Percentiles rank a stretch among this genome's conserved stretches.
Conservation (phyloP, 2,329 filamentous ascomycete species). For the Trichoderma cornu-damae region DNA sequence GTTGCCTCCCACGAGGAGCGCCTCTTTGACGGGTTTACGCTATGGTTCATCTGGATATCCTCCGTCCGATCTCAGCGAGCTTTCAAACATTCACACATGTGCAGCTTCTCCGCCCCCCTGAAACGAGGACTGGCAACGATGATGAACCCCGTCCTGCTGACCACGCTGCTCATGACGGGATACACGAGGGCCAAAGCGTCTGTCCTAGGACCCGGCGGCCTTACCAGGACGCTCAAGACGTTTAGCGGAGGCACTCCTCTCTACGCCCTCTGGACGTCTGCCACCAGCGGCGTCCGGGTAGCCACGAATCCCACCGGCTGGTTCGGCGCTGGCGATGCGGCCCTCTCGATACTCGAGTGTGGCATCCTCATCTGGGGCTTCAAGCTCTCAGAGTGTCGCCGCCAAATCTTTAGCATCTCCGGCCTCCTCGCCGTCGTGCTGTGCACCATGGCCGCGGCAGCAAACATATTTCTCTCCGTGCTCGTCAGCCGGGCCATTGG, state of each 20-base stretch:
- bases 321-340: slow-evolving; percentile 46
- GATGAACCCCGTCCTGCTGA: slow-evolving; percentile 46
- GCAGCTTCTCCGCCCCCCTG: slow-evolving; percentile 16
- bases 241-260: slow-evolving; percentile 36
- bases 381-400: slow-evolving; percentile 48
- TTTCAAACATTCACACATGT: slow-evolving; percentile 29
- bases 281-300: slow-evolving; percentile 14
- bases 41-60: slow-evolving; percentile 47
- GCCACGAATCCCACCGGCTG: slow-evolving; percentile 24
- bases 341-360: slow-evolving; percentile 45
- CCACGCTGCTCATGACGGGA: slow-evolving; percentile 40
- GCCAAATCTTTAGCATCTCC: slow-evolving; percentile 40
- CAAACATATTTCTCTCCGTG: slow-evolving; percentile 42
- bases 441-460: slow-evolving; percentile 34
- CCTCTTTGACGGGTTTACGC: slow-evolving; percentile 42
- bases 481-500: slow-evolving; percentile 34
- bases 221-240: slow-evolving; percentile 28
- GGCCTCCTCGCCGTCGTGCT: slow-evolving; percentile 38
- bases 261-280: slow-evolving; percentile 34
- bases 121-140: slow-evolving; percentile 36
- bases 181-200: slow-evolving; percentile 40
- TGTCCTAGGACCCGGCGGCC: slow-evolving; percentile 26
- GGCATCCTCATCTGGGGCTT: slow-evolving; percentile 51
- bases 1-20: slow-evolving; percentile 31
- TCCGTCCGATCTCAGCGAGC: slow-evolving; percentile 36